Percentiles rank a stretch among this genome's conserved stretches.
phyloP scores from a whole-genome alignment of 176 grass and related monocot genomes.

The Cenchrus americanus region DNA sequence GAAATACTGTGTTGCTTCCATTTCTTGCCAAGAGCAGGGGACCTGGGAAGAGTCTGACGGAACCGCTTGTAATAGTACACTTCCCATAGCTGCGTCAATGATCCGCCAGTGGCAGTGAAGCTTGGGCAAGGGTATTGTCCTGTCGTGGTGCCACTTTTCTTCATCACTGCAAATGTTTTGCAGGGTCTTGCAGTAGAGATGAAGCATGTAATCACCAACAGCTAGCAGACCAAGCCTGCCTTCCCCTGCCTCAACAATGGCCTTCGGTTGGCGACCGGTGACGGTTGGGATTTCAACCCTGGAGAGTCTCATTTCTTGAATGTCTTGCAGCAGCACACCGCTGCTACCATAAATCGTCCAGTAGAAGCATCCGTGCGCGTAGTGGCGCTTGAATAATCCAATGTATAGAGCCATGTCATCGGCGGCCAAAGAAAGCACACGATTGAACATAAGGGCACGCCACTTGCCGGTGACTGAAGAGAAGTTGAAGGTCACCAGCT shows the following conservation, averaged over 20 bases:
- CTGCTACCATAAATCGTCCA: background rate
- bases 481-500: conserved; percentile 36
- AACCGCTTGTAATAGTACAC: background rate
- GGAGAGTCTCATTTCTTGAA: background rate
- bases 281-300: background rate
- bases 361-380: background rate
- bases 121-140: background rate
- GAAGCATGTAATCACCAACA: background rate
- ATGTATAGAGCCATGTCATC: background rate
- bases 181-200: background rate
- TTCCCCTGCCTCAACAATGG: conserved; percentile 20
- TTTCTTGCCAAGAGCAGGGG: background rate
- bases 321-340: conserved; percentile 12
- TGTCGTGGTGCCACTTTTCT: background rate
- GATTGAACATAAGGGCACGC: background rate
- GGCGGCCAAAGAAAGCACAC: background rate
- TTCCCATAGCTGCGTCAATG: background rate
- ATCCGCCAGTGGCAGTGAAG: background rate
- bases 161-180: background rate
- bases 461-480: conserved; percentile 10
- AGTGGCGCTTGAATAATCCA: background rate
- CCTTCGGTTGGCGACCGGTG: background rate
- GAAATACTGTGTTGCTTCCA: background rate
- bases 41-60: background rate
- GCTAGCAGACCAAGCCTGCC: conserved; percentile 4